A percentile compares a stretch with the other conserved stretches of the same genome.
Conservation (phyloP, 768 basidiomycete species). For the Amyloporia xantha region DNA sequence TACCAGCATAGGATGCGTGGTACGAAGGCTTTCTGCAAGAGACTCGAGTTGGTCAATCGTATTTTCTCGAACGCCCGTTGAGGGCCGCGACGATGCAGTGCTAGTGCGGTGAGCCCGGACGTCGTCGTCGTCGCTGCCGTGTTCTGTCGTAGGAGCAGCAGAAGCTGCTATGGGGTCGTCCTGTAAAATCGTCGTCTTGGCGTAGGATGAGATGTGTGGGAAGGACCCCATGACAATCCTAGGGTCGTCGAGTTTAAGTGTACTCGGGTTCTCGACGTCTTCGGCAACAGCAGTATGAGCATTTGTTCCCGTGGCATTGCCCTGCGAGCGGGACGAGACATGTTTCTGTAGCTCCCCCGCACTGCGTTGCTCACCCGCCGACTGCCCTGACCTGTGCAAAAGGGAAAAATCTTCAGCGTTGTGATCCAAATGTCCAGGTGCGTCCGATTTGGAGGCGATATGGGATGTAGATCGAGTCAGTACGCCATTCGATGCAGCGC, state of each 20-base stretch:
- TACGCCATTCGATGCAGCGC: background rate
- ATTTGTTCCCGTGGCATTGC: too few relatives aligned
- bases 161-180: too few relatives aligned
- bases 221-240: background rate
- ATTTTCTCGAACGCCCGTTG: background rate
- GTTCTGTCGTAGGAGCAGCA: too few relatives aligned
- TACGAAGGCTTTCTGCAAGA: constrained; percentile 13
- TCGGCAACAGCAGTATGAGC: background rate
- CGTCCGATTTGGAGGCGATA: background rate
- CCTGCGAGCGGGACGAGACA: background rate
- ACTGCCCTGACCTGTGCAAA: background rate
- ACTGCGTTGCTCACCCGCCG: background rate
- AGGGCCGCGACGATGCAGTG: background rate
- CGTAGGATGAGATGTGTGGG: background rate
- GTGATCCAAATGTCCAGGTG: background rate
- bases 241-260: background rate
- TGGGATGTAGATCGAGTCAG: background rate
- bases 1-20: constrained; percentile 1
- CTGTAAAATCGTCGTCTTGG: too few relatives aligned
- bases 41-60: constrained; percentile 14
- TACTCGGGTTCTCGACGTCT: background rate
- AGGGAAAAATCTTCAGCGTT: background rate
- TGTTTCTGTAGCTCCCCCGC: background rate
- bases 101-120: background rate
- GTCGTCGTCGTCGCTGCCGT: too few relatives aligned